phyloP scores from a whole-genome alignment of 805 yeast species.

The Candida verbasci region DNA sequence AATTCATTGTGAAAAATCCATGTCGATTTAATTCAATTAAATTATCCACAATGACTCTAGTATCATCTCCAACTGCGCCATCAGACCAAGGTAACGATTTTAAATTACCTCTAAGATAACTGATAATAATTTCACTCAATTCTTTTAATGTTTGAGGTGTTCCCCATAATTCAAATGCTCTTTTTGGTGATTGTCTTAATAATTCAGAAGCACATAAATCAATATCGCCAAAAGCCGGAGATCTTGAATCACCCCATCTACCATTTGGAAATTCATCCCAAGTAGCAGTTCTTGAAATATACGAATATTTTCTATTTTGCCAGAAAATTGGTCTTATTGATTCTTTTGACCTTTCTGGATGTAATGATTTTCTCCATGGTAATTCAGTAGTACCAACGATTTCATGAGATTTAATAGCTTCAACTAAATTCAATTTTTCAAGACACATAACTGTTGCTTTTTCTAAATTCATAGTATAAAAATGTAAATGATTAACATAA shows the following conservation, averaged over 20 bases:
- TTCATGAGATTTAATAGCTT: slow-evolving; percentile 34
- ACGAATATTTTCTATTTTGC: slow-evolving; percentile 89
- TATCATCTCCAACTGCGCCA: slow-evolving; percentile 78
- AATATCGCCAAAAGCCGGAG: slow-evolving; percentile 93
- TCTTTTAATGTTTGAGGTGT: slow-evolving; percentile 59
- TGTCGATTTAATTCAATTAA: slow-evolving; percentile 60
- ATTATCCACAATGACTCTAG: slow-evolving; percentile 53
- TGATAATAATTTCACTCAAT: slow-evolving; percentile 56
- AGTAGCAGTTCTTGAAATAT: slow-evolving; percentile 80
- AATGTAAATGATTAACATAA: slow-evolving; percentile 79
- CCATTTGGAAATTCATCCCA: slow-evolving; percentile 99
- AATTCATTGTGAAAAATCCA: slow-evolving; percentile 79
- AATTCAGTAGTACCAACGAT: slow-evolving; percentile 38
- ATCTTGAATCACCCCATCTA: slow-evolving; percentile 96
- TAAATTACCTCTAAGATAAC: slow-evolving; percentile 69
- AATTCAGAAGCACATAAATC: slow-evolving; percentile 77
- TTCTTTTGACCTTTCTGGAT: slow-evolving; percentile 75
- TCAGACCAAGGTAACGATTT: slow-evolving; percentile 92
- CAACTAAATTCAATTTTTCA: slow-evolving; percentile 63
- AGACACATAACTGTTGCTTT: slow-evolving; percentile 84
- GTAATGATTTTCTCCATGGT: slow-evolving; percentile 92
- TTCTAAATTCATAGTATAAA: slow-evolving; percentile 97
- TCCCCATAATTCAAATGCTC: slow-evolving; percentile 87
- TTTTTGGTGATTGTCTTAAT: slow-evolving; percentile 76
- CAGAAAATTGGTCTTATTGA: slow-evolving; percentile 92